phyloP scores from a whole-genome alignment of 208 protist species.

The Herpetomonas tarakana region DNA sequence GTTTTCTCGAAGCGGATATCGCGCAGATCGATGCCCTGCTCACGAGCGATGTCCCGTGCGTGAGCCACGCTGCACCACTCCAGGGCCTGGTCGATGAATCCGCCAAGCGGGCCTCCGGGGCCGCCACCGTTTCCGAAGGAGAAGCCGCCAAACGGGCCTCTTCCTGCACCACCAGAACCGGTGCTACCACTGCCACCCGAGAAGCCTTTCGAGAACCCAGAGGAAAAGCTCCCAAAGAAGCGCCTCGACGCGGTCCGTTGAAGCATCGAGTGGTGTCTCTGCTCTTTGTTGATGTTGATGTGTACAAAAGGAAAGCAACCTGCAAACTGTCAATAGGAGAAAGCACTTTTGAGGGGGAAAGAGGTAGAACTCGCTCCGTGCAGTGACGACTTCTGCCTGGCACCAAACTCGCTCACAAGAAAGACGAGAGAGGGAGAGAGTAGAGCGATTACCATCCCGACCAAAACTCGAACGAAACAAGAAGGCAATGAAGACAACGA shows the following conservation, averaged over 20 bases:
- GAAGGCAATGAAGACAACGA: not conserved
- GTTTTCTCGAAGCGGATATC: constrained; percentile 80
- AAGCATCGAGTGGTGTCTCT: constrained; percentile 24
- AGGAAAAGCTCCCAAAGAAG: constrained; percentile 38
- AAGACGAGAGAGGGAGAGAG: no score
- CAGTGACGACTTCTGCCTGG: no score
- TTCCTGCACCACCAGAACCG: constrained; percentile 6
- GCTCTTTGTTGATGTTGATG: not conserved
- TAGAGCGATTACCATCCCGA: no score
- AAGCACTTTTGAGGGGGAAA: constrained; percentile 3
- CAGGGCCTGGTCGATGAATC: constrained; percentile 75
- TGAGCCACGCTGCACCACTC: constrained; percentile 86
- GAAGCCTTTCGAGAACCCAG: constrained; percentile 52
- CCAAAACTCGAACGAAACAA: no score
- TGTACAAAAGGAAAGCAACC: not conserved
- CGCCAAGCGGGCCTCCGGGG: constrained; percentile 37
- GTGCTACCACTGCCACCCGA: constrained; percentile 12
- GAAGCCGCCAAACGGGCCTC: constrained; percentile 1
- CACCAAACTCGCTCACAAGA: no score
- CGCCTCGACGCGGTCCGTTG: constrained; percentile 23
- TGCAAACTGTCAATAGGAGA: no score
- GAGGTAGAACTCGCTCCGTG: no score
- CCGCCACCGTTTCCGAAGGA: constrained; percentile 6
- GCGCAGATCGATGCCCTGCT: constrained; percentile 68
- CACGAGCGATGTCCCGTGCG: constrained; percentile 68